Evolutionary conservation across 2,329 filamentous ascomycete genomes (phyloP).

Genomic region (Trichoderma hamatum): DNA sequence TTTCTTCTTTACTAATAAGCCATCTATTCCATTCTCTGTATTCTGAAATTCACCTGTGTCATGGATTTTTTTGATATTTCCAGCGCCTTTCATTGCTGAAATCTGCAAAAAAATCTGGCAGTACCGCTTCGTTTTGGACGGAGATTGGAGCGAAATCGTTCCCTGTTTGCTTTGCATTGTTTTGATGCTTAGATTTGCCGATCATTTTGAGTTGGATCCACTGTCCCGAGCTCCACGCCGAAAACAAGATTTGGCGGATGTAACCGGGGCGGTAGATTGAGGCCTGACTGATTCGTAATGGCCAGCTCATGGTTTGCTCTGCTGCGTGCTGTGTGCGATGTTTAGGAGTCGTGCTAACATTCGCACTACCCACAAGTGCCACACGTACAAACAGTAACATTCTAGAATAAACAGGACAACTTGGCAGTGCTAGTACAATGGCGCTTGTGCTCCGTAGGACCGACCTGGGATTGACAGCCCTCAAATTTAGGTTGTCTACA

Average conservation of each 20-base stretch:
- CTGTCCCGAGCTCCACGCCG: conserved; percentile 18
- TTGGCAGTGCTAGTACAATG: background rate
- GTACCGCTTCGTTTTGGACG: conserved; percentile 10
- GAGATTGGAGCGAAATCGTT: background rate
- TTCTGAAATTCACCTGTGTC: background rate
- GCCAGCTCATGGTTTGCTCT: background rate
- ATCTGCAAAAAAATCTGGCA: background rate
- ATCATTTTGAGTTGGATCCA: conserved; percentile 11
- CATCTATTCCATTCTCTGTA: background rate
- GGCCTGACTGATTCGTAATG: conserved; percentile 4
- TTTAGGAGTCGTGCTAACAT: background rate
- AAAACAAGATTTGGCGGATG: conserved; percentile 11
- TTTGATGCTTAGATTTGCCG: conserved; percentile 11
- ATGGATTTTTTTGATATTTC: background rate
- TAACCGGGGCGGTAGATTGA: conserved; percentile 19
- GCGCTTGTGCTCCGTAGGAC: background rate
- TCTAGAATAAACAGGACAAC: background rate
- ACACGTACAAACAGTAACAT: background rate
- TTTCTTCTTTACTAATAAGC: background rate
- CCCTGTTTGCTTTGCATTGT: background rate
- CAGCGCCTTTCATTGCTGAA: background rate
- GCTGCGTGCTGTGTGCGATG: background rate
- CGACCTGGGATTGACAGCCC: background rate
- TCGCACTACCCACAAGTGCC: background rate
- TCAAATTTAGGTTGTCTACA: background rate